These are phyloP conservation scores for Aspergillus hiratsukae DNA, from an alignment of 2,329 filamentous ascomycete species.

Conservation along the genomic window DNA sequence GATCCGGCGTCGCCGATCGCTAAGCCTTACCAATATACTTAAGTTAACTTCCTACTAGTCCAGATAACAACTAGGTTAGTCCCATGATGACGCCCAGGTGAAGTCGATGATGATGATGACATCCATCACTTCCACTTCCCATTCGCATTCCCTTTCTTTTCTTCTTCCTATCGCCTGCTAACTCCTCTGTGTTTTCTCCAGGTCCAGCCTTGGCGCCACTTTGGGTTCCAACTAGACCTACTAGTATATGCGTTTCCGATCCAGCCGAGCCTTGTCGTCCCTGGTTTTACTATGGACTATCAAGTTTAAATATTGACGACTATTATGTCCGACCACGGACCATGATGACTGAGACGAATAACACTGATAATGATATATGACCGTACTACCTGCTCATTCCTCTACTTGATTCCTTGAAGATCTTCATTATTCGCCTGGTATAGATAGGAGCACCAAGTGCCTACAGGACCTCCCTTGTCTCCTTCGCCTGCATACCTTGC, in stretches of 20 bases:
- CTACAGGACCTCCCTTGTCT: not conserved
- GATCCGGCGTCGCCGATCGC: not conserved
- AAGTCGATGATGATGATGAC: not conserved
- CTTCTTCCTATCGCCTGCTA: not conserved
- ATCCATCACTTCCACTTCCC: not conserved
- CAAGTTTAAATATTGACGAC: not conserved
- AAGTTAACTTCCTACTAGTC: not conserved
- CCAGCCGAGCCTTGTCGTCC: constrained; percentile 11
- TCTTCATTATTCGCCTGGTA: not conserved
- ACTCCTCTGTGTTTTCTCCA: not conserved
- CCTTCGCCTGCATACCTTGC: not conserved
- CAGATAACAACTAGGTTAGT: not conserved
- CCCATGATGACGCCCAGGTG: not conserved
- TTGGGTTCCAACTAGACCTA: constrained; percentile 6
- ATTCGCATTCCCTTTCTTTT: not conserved
- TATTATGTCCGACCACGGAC: not conserved
- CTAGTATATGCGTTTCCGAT: constrained; percentile 8
- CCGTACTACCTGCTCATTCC: not conserved
- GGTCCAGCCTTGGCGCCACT: constrained; percentile 10
- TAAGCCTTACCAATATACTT: not conserved
- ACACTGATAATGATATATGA: not conserved
- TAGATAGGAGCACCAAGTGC: not conserved
- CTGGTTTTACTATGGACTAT: constrained; percentile 1
- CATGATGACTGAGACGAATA: not conserved
- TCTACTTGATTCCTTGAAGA: not conserved